Evolutionary conservation across 1,284 basidiomycete species (phyloP), one percentile per base, ranked within the genome.

Genomic region (Cerrena zonata): DNA sequence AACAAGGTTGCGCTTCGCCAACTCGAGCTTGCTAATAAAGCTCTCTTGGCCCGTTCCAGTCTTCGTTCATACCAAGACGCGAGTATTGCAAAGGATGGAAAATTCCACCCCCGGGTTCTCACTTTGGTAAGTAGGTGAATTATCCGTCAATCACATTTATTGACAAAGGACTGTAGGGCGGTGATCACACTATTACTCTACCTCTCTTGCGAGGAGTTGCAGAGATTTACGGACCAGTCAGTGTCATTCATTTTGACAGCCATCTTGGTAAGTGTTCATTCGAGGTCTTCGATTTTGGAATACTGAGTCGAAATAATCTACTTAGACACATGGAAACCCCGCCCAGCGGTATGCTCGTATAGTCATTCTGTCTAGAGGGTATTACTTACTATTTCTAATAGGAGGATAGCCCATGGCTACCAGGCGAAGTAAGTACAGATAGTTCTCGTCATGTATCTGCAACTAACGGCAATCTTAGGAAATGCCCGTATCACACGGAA

Each of bases 181-280:
- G 71, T 11, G 71, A 73, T 47, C 71, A 72, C 57, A 69, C 70
- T 24, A 68, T 73, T 53, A 69, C 69, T 1, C 62, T 72, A 0
- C 70, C 70, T 2, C 59, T 72, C 13, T 56, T 73, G 5, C 61
- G 71, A 2, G 66, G 67, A 2, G 62, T 73, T 12, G 58, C 64
- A 5, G 61, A 61, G 15, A 59, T 68, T 7, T 72, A 72, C 49
- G 71, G 71, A 0, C 68, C 67, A 4, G 64, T 73, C 46, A 65
- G 67, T 30, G 70, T 72, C 2, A 69, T 73, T 12, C 71, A 73
- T 60, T 72, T 72, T 48, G 71, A 73, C 49, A 66, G 67, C 26
- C 70, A 71, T 51, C 56, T 71, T 13, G 66, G 63, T 65, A 44
- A 25, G 59, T 54, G n/a, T 3, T 43, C 26, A 10, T 12, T 25